phyloP scores from a whole-genome alignment of 2,329 filamentous ascomycete species.

The Hypoxylon sp. region DNA sequence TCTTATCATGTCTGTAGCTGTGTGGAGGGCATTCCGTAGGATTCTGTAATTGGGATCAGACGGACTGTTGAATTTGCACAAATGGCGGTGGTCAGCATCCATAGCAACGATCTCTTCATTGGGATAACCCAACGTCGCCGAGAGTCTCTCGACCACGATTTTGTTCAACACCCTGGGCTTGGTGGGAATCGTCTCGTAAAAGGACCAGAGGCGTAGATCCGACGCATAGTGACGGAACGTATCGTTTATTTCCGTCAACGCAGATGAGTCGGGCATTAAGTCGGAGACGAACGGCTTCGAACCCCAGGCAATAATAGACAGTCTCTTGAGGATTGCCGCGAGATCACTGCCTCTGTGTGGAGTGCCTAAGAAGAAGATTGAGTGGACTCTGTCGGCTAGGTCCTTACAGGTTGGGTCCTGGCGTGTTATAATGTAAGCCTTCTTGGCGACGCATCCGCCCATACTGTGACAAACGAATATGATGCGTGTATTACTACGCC shows the following conservation, averaged over 20 bases:
- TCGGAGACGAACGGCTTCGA: neutral
- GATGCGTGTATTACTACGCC: conserved; percentile 53
- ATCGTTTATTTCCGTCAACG: neutral
- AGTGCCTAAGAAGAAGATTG: conserved; percentile 59
- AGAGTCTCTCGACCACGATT: conserved; percentile 8
- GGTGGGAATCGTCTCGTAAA: neutral
- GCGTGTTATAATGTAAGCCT: conserved; percentile 56
- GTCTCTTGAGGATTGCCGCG: conserved; percentile 53
- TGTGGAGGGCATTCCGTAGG: conserved; percentile 10
- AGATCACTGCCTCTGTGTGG: conserved; percentile 60
- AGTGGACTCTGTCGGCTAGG: conserved; percentile 52
- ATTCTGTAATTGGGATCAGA: conserved; percentile 54
- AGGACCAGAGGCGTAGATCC: neutral
- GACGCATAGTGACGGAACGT: neutral
- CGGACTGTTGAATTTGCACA: conserved; percentile 56
- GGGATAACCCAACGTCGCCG: conserved; percentile 47
- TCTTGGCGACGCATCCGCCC: conserved; percentile 60
- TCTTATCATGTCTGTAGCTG: no score
- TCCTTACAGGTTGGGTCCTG: conserved; percentile 52
- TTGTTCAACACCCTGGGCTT: neutral
- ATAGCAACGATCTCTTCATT: conserved; percentile 52
- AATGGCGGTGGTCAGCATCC: conserved; percentile 55
- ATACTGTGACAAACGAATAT: conserved; percentile 63
- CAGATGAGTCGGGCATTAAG: neutral
- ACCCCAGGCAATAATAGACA: neutral